Evolutionary conservation across 768 basidiomycete genomes (phyloP).

Genomic region (Auriscalpium orientale): DNA sequence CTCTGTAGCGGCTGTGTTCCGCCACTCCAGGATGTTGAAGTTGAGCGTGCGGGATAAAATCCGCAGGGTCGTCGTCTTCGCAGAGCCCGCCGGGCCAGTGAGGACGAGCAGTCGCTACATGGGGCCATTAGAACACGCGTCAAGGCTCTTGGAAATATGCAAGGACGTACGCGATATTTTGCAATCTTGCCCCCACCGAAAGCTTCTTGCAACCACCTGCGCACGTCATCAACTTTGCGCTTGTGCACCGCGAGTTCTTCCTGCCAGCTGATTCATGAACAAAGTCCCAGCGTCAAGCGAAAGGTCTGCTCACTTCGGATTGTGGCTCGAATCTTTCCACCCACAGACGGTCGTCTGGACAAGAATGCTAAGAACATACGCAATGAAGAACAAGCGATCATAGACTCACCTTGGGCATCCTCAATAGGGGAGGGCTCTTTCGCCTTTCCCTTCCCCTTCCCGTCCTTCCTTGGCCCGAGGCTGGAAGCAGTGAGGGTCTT

Average conservation of each 20-base stretch:
- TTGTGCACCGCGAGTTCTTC: conserved; percentile 74
- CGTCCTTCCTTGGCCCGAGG: conserved; percentile 1
- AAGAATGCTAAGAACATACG: background rate
- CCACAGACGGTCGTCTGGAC: conserved; percentile 22
- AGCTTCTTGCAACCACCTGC: conserved; percentile 68
- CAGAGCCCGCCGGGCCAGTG: conserved; percentile 84
- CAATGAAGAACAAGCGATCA: background rate
- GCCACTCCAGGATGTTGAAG: conserved; percentile 84
- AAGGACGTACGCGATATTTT: conserved; percentile 62
- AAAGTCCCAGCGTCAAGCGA: background rate
- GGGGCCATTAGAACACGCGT: background rate
- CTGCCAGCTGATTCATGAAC: conserved; percentile 24
- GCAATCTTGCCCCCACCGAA: conserved; percentile 59
- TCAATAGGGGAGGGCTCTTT: background rate
- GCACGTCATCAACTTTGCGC: conserved; percentile 71
- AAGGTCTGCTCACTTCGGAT: conserved; percentile 17
- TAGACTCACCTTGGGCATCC: background rate
- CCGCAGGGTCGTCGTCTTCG: conserved; percentile 81
- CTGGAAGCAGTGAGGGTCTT: background rate
- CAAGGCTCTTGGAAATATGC: background rate
- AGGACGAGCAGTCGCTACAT: conserved; percentile 73
- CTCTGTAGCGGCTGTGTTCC: conserved; percentile 54
- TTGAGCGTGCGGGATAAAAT: conserved; percentile 68
- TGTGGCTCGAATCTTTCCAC: conserved; percentile 26
- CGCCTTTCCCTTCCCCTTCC: conserved; percentile 21